These are phyloP conservation scores for Chenopodium formosanum DNA, from an alignment of 148 eudicot genomes.

Conservation along the genomic window DNA sequence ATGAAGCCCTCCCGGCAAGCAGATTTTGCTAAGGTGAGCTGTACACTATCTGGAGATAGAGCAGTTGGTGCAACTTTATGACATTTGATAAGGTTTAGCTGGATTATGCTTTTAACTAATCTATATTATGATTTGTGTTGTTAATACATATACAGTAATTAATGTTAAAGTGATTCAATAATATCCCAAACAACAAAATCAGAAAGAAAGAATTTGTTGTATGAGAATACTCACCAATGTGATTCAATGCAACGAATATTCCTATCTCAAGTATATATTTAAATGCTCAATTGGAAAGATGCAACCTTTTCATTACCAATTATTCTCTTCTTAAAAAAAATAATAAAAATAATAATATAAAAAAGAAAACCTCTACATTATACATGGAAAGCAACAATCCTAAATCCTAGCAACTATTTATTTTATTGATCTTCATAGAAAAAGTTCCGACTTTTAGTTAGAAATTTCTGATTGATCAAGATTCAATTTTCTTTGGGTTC, in stretches of 20 bases:
- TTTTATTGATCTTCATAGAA: too few species aligned
- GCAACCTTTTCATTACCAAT: not conserved
- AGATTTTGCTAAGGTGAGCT: slow-evolving; percentile 90
- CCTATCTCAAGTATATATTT: not conserved
- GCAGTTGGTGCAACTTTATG: not conserved
- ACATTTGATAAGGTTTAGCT: not conserved
- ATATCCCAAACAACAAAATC: not conserved
- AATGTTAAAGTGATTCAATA: too few species aligned
- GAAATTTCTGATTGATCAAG: too few species aligned
- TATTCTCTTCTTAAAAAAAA: not conserved
- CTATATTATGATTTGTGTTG: not conserved
- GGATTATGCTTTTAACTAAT: not conserved
- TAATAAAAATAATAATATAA: too few species aligned
- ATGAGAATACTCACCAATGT: not conserved
- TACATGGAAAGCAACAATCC: not conserved
- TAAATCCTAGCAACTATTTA: too few species aligned
- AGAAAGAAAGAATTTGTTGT: not conserved
- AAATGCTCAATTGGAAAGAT: not conserved
- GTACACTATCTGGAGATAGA: not conserved
- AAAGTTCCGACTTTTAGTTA: too few species aligned
- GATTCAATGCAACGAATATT: not conserved
- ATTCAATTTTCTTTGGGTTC: too few species aligned
- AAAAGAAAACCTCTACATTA: too few species aligned
- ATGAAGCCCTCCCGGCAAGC: slow-evolving; percentile 95
- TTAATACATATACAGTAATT: too few species aligned